Evolutionary conservation across 192 early-diverging fungal species (phyloP).

Genomic region (Coemansia sp.): DNA sequence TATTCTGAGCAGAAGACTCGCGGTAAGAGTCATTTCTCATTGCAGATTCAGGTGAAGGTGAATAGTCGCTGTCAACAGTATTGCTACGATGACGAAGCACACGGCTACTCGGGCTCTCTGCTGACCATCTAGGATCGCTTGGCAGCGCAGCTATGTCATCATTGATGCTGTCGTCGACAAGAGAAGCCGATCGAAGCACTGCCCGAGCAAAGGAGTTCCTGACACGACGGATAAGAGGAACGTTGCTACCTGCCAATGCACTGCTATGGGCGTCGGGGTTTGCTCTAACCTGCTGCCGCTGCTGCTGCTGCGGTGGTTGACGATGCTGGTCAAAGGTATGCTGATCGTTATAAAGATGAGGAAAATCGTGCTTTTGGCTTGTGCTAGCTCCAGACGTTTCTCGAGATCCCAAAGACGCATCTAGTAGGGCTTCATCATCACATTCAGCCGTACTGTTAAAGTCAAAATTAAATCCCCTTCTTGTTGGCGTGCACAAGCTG

Average conservation of each 20-base stretch:
- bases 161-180: conserved; percentile 33
- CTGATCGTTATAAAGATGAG: conserved; percentile 18
- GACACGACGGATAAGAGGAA: conserved; percentile 11
- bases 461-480: conserved; percentile 4
- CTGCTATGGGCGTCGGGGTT: not conserved
- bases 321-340: not conserved
- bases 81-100: conserved; percentile 11
- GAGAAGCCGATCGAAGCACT: conserved; percentile 24
- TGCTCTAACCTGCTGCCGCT: not conserved
- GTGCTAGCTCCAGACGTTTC: no score
- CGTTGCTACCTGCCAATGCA: not conserved
- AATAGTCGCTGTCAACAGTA: conserved; percentile 14
- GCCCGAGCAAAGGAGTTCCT: conserved; percentile 27
- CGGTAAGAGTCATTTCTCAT: not conserved
- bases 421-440: not conserved
- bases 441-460: not conserved
- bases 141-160: conserved; percentile 27
- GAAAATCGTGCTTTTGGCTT: conserved; percentile 17
- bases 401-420: not conserved
- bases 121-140: not conserved
- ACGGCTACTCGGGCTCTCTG: not conserved
- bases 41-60: not conserved
- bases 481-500: conserved; percentile 12
- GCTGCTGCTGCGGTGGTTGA: not conserved
- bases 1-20: not conserved